These are phyloP conservation scores for Euphorbia celastroides DNA, from an alignment of 441 rosid species.

Conservation along the genomic window DNA sequence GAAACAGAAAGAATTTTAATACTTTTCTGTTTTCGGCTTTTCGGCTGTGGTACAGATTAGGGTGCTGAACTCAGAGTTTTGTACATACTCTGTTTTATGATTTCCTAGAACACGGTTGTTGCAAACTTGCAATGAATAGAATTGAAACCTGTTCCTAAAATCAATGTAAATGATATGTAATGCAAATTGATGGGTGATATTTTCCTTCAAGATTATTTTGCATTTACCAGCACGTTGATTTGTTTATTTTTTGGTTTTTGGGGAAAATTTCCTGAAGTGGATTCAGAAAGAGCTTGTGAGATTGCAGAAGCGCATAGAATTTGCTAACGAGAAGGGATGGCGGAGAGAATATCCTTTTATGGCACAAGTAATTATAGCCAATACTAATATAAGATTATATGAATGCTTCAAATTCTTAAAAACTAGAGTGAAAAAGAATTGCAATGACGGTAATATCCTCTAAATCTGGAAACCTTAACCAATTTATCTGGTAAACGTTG, in stretches of 20 bases:
- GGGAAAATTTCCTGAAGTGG: conserved; percentile 30
- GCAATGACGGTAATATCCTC: background rate
- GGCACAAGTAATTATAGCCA: background rate
- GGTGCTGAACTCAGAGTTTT: background rate
- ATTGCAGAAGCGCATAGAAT: conserved; percentile 37
- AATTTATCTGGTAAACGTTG: conserved; percentile 19
- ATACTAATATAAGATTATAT: background rate
- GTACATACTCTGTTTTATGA: background rate
- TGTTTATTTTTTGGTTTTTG: background rate
- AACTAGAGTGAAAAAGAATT: background rate
- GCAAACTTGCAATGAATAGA: background rate
- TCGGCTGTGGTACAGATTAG: too few species aligned
- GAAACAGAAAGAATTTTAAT: too few species aligned
- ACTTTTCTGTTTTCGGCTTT: too few species aligned
- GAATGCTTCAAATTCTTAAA: conserved; percentile 5
- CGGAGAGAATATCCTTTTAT: conserved; percentile 57
- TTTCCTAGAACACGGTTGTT: background rate
- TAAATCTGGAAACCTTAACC: conserved; percentile 30
- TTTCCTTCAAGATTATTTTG: background rate
- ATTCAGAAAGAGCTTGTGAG: conserved; percentile 34
- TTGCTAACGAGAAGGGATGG: conserved; percentile 51
- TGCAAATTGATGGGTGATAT: background rate
- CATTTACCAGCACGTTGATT: background rate
- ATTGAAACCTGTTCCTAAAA: background rate
- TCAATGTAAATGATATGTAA: background rate